A percentile compares a stretch with the other conserved stretches of the same genome.
Conservation (phyloP, 2,329 filamentous ascomycete species). For the Fusarium abutilonis region DNA sequence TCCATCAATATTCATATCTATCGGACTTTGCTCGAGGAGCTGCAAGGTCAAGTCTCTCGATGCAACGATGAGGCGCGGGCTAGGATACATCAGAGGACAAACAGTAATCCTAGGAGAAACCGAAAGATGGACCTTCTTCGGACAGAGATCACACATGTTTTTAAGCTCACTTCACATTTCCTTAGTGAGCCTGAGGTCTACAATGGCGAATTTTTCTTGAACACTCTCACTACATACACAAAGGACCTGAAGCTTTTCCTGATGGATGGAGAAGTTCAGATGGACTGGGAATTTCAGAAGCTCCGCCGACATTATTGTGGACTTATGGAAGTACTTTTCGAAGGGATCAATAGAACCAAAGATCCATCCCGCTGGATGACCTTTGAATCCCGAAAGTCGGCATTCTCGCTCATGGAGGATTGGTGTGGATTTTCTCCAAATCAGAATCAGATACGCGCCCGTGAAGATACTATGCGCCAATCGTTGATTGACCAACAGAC, state of each 20-base stretch:
- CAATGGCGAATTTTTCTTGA: slow-evolving; percentile 88
- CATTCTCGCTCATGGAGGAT: slow-evolving; percentile 97
- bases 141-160: slow-evolving; percentile 95
- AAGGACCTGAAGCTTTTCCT: slow-evolving; percentile 94
- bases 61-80: slow-evolving; percentile 91
- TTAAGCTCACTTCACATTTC: slow-evolving; percentile 92
- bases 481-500: slow-evolving; percentile 84
- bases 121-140: slow-evolving; percentile 85
- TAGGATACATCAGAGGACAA: slow-evolving; percentile 85
- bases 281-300: slow-evolving; percentile 93
- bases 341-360: slow-evolving; percentile 85
- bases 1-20: slow-evolving; percentile 97
- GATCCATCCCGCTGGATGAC: slow-evolving; percentile 95
- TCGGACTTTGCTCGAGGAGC: slow-evolving; percentile 85
- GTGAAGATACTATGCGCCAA: slow-evolving; percentile 88
- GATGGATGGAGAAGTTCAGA: slow-evolving; percentile 93
- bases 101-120: slow-evolving; percentile 83
- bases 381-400: slow-evolving; percentile 94
- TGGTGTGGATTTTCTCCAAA: slow-evolving; percentile 99
- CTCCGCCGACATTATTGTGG: slow-evolving; percentile 94
- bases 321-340: slow-evolving; percentile 90
- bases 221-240: slow-evolving; percentile 87
- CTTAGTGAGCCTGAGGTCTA: slow-evolving; percentile 81
- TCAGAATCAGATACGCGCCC: slow-evolving; percentile 79
- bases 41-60: slow-evolving; percentile 84